Percentiles rank a stretch among this genome's conserved stretches.
These are phyloP conservation scores for Zygosaccharomyces rouxii DNA, from an alignment of 805 yeast genomes.

Conservation along the genomic window DNA sequence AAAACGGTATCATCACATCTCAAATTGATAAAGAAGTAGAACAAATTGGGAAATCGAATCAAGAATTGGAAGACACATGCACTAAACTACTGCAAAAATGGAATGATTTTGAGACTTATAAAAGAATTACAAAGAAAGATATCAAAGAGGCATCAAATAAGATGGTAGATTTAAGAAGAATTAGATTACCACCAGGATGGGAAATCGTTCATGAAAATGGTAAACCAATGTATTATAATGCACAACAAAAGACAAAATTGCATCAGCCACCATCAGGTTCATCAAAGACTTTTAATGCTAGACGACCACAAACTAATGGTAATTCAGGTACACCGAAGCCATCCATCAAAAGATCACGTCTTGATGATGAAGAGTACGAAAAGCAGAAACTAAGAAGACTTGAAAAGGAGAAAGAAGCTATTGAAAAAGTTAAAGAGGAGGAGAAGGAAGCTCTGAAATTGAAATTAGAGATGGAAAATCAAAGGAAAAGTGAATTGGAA, in stretches of 20 bases:
- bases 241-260: conserved; percentile 28
- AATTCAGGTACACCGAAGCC: conserved; percentile 8
- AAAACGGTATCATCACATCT: conserved; percentile 70
- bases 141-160: conserved; percentile 24
- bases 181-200: conserved; percentile 35
- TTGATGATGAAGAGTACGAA: conserved; percentile 31
- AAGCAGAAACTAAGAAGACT: conserved; percentile 29
- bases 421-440: conserved; percentile 24
- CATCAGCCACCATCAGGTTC: conserved; percentile 31
- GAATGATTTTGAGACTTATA: conserved; percentile 75
- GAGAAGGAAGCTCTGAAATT: conserved; percentile 23
- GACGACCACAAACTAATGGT: conserved; percentile 9
- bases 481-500: conserved; percentile 31
- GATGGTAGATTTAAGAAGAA: conserved; percentile 31
- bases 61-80: conserved; percentile 30
- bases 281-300: conserved; percentile 14
- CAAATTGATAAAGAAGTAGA: conserved; percentile 62
- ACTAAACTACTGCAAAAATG: conserved; percentile 55
- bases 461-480: conserved; percentile 24
- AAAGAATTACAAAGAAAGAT: conserved; percentile 66
- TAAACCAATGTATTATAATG: conserved; percentile 33
- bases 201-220: conserved; percentile 35
- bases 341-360: conserved; percentile 19
- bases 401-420: conserved; percentile 23
- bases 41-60: conserved; percentile 26